Percentiles rank a stretch among this genome's conserved stretches.
Evolutionary conservation across 768 basidiomycete species (phyloP).

Genomic region (Boletus barrowsii): DNA sequence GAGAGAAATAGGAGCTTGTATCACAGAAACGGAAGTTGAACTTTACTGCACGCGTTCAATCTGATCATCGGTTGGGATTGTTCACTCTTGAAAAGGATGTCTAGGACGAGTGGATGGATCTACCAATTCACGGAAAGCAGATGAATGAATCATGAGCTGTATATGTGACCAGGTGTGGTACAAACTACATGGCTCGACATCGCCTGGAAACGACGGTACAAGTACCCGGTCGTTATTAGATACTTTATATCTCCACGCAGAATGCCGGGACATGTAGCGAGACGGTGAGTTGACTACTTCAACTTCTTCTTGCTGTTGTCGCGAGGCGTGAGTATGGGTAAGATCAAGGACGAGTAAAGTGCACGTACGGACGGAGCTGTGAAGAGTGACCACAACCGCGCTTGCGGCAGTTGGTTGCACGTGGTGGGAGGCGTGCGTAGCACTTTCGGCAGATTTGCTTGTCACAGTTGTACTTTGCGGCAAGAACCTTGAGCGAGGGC

Average conservation of each 20-base stretch:
- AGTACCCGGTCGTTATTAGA: slow-evolving; percentile 1
- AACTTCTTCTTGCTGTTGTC: slow-evolving; percentile 85
- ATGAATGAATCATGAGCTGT: slow-evolving; percentile 11
- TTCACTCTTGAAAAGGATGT: neutral
- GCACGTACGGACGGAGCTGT: slow-evolving; percentile 84
- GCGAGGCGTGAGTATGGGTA: neutral
- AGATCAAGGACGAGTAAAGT: neutral
- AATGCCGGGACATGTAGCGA: neutral
- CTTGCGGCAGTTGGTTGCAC: slow-evolving; percentile 99
- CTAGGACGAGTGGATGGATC: neutral
- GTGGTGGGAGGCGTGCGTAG: slow-evolving; percentile 98
- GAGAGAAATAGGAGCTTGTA: no score
- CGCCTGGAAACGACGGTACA: neutral
- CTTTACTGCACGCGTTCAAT: no score
- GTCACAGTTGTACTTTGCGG: slow-evolving; percentile 98
- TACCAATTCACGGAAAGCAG: neutral
- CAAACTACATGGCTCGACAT: slow-evolving; percentile 20
- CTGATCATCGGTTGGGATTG: neutral
- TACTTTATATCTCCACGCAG: slow-evolving; percentile 12
- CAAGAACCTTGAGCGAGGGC: slow-evolving; percentile 96
- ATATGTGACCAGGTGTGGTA: slow-evolving; percentile 17
- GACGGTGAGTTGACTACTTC: slow-evolving; percentile 56
- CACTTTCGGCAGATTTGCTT: slow-evolving; percentile 99
- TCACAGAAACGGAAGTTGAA: no score
- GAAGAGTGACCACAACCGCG: slow-evolving; percentile 87